These are phyloP conservation scores for Artemisia tridentata DNA, from an alignment of 129 eudicot genomes.

Conservation along the genomic window DNA sequence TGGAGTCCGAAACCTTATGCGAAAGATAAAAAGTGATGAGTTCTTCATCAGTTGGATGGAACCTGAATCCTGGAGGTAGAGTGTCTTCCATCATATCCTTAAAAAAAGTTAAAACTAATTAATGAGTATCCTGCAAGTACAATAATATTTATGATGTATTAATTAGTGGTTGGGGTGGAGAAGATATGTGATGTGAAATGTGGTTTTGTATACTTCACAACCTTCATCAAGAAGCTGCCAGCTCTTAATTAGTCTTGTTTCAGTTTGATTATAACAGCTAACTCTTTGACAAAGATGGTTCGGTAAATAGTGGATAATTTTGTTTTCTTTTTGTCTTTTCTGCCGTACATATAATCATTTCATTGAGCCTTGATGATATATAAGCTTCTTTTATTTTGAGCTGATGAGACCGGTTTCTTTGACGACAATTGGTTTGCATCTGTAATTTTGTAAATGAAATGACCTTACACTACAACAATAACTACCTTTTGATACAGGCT, in stretches of 20 bases:
- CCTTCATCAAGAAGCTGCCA: slow-evolving; percentile 66
- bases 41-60: slow-evolving; percentile 96
- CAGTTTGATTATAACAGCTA: slow-evolving; percentile 42
- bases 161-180: slow-evolving; percentile 13
- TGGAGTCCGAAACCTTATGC: slow-evolving; percentile 68
- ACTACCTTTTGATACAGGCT: no score
- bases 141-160: not conserved
- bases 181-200: slow-evolving; percentile 16
- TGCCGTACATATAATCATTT: not conserved
- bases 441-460: not conserved
- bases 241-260: slow-evolving; percentile 32
- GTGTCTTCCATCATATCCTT: slow-evolving; percentile 66
- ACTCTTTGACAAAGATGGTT: slow-evolving; percentile 46
- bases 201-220: slow-evolving; percentile 35
- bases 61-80: slow-evolving; percentile 96
- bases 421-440: not conserved
- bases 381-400: no score
- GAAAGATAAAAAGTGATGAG: slow-evolving; percentile 74
- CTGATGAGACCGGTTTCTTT: not conserved
- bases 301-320: slow-evolving; percentile 32
- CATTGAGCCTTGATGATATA: no score
- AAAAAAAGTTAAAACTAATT: not conserved
- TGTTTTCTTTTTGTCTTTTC: slow-evolving; percentile 17
- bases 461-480: not conserved
- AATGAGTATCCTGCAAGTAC: not conserved